Percentiles rank a stretch among this genome's conserved stretches.
These are phyloP conservation scores for Rhizophlyctis rosea DNA, from an alignment of 192 early-diverging fungal genomes.

Conservation along the genomic window DNA sequence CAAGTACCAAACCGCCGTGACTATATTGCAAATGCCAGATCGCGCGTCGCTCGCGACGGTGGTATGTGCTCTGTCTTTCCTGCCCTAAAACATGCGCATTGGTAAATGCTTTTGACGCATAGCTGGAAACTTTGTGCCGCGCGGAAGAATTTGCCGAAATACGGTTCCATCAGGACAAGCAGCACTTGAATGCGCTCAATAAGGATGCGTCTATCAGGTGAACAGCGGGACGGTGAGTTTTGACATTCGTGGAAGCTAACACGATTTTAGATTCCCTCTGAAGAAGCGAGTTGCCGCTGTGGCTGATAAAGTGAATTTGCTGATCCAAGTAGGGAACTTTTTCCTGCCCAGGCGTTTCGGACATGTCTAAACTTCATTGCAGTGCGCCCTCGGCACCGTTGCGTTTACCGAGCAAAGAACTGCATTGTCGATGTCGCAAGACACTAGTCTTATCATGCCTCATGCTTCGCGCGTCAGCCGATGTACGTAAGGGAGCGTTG, in stretches of 20 bases:
- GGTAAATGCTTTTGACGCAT: neutral
- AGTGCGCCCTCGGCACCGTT: conserved; percentile 38
- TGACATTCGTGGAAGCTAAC: neutral
- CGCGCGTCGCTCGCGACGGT: conserved; percentile 2
- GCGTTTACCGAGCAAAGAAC: conserved; percentile 28
- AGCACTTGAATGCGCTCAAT: conserved; percentile 41
- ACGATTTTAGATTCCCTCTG: conserved; percentile 30
- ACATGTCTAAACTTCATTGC: neutral
- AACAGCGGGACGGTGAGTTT: neutral
- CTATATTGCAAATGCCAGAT: conserved; percentile 14
- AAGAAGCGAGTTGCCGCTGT: conserved; percentile 32
- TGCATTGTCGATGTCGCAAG: conserved; percentile 6
- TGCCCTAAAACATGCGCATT: neutral
- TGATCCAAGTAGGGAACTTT: conserved; percentile 45
- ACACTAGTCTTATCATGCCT: conserved; percentile 25
- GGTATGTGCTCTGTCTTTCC: conserved; percentile 7
- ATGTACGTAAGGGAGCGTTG: conserved; percentile 22
- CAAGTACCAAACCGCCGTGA: conserved; percentile 36
- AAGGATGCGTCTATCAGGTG: conserved; percentile 31
- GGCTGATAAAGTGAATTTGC: conserved; percentile 46
- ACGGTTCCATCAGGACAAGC: conserved; percentile 42
- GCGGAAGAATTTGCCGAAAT: conserved; percentile 48
- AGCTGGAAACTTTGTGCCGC: conserved; percentile 43
- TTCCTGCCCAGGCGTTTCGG: neutral
- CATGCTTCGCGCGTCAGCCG: conserved; percentile 32